Conservation (phyloP, 192 early-diverging fungal genomes). For the Glomus cerebriforme region DNA sequence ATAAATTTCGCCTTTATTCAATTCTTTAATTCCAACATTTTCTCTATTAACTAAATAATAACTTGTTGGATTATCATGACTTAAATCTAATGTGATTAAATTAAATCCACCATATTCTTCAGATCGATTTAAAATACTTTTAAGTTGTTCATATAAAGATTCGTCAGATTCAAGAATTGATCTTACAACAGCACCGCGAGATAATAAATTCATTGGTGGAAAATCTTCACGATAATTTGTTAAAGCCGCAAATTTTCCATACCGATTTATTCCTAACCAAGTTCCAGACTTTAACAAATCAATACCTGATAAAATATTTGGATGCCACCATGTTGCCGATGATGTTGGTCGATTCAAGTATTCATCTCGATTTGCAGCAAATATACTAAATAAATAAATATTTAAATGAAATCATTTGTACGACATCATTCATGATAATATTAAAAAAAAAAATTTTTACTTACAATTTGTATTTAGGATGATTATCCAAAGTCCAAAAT, state of each 20-base stretch:
- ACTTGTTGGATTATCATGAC: neutral
- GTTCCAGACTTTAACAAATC: slow-evolving; percentile 39
- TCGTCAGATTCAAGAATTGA: slow-evolving; percentile 32
- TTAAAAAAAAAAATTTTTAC: neutral
- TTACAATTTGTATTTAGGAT: slow-evolving; percentile 47
- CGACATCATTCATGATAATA: neutral
- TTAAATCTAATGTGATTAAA: slow-evolving; percentile 36
- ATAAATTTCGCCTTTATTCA: slow-evolving; percentile 34
- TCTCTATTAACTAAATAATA: slow-evolving; percentile 38
- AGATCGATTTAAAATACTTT: neutral
- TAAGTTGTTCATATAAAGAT: slow-evolving; percentile 3
- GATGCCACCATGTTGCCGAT: slow-evolving; percentile 44
- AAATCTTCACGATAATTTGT: slow-evolving; percentile 42
- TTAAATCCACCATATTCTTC: slow-evolving; percentile 42
- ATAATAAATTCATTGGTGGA: neutral
- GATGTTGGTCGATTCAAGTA: slow-evolving; percentile 40
- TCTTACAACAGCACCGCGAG: slow-evolving; percentile 40
- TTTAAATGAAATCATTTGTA: neutral
- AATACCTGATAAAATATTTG: slow-evolving; percentile 36
- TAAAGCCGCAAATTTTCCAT: slow-evolving; percentile 44
- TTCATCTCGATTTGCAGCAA: slow-evolving; percentile 52
- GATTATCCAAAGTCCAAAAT: slow-evolving; percentile 43
- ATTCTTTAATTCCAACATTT: neutral
- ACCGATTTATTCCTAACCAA: slow-evolving; percentile 43
- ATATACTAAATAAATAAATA: slow-evolving; percentile 33